phyloP scores from a whole-genome alignment of 805 yeast genomes.

The Saccharomycopsis olivae region DNA sequence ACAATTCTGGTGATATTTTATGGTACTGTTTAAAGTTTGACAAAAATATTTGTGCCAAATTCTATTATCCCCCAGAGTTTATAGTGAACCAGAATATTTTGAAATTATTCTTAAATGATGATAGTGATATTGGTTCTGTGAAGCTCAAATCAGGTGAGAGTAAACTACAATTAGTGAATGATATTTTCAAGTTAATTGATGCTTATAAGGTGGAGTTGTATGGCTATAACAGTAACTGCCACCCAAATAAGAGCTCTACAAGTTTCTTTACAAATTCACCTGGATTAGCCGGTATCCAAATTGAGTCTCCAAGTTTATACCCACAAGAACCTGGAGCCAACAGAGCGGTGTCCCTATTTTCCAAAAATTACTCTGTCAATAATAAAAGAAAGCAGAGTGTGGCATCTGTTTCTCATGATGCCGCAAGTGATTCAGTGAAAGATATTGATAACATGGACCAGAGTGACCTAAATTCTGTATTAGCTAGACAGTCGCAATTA shows the following conservation, averaged over 20 bases:
- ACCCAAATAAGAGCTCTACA: neutral
- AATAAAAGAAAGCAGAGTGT: conserved; percentile 9
- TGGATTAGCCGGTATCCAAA: neutral
- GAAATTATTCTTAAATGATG: conserved; percentile 6
- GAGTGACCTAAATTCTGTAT: conserved; percentile 5
- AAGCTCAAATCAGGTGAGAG: neutral
- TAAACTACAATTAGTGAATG: conserved; percentile 8
- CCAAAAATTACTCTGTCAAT: neutral
- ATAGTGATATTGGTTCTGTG: too few species aligned
- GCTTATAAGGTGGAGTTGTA: conserved; percentile 8
- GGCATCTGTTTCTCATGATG: conserved; percentile 4
- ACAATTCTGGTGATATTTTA: conserved; percentile 4
- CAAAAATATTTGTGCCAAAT: conserved; percentile 10
- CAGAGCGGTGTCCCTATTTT: neutral
- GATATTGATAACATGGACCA: conserved; percentile 1
- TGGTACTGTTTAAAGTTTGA: conserved; percentile 18
- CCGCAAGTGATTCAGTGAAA: neutral
- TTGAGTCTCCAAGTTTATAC: neutral
- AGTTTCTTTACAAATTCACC: neutral
- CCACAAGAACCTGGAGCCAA: neutral
- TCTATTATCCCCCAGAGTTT: conserved; percentile 13
- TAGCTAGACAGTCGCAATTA: conserved; percentile 11
- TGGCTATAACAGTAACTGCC: conserved; percentile 4
- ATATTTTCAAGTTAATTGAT: conserved; percentile 8
- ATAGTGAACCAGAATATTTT: conserved; percentile 14